Base-by-base conservation (phyloP, 495 filamentous ascomycete genomes). In the Penicillium argentinense region DNA sequence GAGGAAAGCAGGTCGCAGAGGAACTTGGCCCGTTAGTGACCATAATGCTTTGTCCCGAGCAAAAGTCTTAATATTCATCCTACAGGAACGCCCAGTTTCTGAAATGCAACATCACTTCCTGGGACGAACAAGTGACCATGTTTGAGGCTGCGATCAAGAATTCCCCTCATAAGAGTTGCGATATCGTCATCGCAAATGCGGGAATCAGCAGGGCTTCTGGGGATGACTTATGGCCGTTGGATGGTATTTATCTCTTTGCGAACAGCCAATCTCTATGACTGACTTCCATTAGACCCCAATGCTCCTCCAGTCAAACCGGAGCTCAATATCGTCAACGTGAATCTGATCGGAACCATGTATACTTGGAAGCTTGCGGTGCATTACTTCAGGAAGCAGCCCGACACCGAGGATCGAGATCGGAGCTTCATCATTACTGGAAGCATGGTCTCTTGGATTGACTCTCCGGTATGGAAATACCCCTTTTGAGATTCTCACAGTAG, bases 321-420 rank as follows among this genome's bases (percentile, higher is more conserved):
- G 19, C 56, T 73, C 11, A 69, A 62, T 29, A 72, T 70, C 27
- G 47, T 74, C 25, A 61, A 68, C 42, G 62, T 74, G 3, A 73
- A 76, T 45, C 42, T 76, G 12, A 59, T 51, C 17, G 72, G 68
- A 4, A 62, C 60, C 4, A 43, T 76, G 18, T 72, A 69, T 33
- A 70, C 66, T 4, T 62, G 55, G 53, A 73, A 73, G 38, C 45
- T 75, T n/a, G 69, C 70, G 1, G 43, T 75, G 1, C 67, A 73
- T 45, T 71, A 73, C 39, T 73, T 75, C 53, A 53, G 62, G 14
- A 59, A 65, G 28, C 64, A 68, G 39, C 59, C 60, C 0, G 57
- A 61, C 47, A 55, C 49, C 25, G 47, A 53, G 5, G 59, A 66
- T 28, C 49, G 64, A 14, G 63, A 69, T 39, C 27, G 61, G 8